A percentile compares a stretch with the other conserved stretches of the same genome.
Evolutionary conservation across 2,329 filamentous ascomycete genomes (phyloP).

Genomic region (Epichloe uncinata): DNA sequence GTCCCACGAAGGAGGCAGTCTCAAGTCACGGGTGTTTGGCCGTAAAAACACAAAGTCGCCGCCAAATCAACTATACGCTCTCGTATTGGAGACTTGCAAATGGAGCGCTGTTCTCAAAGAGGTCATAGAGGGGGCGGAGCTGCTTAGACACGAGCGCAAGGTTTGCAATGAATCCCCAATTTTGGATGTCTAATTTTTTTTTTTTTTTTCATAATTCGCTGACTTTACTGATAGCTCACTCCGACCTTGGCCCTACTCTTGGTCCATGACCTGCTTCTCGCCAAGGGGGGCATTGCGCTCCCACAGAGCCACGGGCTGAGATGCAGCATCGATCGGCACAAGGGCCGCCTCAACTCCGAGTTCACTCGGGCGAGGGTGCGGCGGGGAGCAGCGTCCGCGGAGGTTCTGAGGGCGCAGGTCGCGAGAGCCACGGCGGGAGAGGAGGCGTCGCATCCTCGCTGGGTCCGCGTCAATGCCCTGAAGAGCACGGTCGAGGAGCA

Average conservation of each 20-base stretch:
- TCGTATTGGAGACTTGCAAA: conserved; percentile 78
- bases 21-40: conserved; percentile 75
- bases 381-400: conserved; percentile 9
- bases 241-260: conserved; percentile 70
- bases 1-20: conserved; percentile 49
- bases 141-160: conserved; percentile 74
- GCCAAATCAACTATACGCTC: conserved; percentile 71
- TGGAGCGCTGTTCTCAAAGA: conserved; percentile 81
- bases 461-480: too few species aligned
- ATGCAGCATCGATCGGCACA: conserved; percentile 65
- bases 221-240: conserved; percentile 47
- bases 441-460: too few species aligned
- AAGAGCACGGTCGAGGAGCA: conserved; percentile 45
- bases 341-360: conserved; percentile 66
- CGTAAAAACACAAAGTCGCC: conserved; percentile 63
- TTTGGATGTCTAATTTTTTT: not conserved
- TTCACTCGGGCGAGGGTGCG: conserved; percentile 68
- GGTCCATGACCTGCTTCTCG: conserved; percentile 71
- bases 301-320: conserved; percentile 68
- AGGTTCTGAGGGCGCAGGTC: too few species aligned
- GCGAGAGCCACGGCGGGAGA: too few species aligned
- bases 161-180: conserved; percentile 29
- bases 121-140: conserved; percentile 67
- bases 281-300: conserved; percentile 71
- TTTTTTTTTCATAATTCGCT: not conserved